A percentile compares a stretch with the other conserved stretches of the same genome.
Evolutionary conservation across 352 stramenopile genomes (phyloP).

Genomic region (Lagenidium sp.): DNA sequence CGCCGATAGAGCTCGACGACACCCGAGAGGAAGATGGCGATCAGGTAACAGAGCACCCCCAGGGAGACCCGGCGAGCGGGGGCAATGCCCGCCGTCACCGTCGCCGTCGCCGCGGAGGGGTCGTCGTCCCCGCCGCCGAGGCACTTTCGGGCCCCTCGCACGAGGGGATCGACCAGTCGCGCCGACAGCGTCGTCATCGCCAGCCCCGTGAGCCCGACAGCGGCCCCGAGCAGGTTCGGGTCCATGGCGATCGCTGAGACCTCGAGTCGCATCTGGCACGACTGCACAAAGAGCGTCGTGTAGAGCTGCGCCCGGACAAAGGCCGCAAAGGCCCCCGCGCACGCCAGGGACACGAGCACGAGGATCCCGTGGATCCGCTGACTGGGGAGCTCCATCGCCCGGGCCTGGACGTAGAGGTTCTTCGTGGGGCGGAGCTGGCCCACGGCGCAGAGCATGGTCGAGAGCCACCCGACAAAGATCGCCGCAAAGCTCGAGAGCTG

Average conservation of each 20-base stretch:
- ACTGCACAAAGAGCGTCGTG: constrained; percentile 51
- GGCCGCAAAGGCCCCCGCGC: constrained; percentile 30
- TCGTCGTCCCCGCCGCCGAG: neutral
- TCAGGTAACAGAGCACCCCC: constrained; percentile 42
- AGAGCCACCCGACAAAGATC: constrained; percentile 35
- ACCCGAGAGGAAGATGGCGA: constrained; percentile 60
- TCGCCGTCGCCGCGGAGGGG: constrained; percentile 8
- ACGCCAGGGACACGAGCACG: constrained; percentile 11
- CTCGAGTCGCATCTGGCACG: constrained; percentile 41
- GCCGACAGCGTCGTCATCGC: too few relatives aligned
- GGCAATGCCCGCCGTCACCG: too few relatives aligned
- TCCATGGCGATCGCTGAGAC: constrained; percentile 25
- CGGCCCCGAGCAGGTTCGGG: constrained; percentile 27
- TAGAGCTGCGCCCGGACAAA: constrained; percentile 70
- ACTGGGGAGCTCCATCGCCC: neutral
- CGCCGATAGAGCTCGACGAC: constrained; percentile 74
- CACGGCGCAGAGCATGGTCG: constrained; percentile 27
- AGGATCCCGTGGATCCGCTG: constrained; percentile 17
- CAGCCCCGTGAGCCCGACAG: constrained; percentile 11
- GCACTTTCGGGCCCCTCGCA: neutral
- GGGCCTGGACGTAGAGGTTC: constrained; percentile 23
- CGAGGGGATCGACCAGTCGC: neutral
- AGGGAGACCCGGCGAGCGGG: too few relatives aligned
- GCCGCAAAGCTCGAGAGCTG: constrained; percentile 8
- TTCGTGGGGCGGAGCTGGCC: constrained; percentile 30